A percentile compares a stretch with the other conserved stretches of the same genome.
Evolutionary conservation across 2,329 filamentous ascomycete species (phyloP).

Genomic region (Talaromyces albobiverticillius): DNA sequence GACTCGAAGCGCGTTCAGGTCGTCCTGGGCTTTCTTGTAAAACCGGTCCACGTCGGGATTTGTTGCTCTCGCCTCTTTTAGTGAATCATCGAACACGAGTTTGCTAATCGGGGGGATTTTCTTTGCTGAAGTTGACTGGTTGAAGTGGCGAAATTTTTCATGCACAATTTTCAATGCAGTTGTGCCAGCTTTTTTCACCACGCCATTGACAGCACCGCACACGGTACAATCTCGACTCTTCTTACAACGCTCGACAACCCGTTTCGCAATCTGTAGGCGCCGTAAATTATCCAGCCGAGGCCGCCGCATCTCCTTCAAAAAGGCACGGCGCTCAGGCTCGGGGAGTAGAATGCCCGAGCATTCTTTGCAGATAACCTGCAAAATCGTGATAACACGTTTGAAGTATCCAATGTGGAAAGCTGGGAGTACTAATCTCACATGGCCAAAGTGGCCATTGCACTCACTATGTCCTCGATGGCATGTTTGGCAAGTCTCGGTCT

Average conservation of each 20-base stretch:
- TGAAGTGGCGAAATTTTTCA: constrained; percentile 86
- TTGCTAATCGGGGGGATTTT: constrained; percentile 83
- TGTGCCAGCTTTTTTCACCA: constrained; percentile 80
- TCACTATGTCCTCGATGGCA: constrained; percentile 77
- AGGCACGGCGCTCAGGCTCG: constrained; percentile 72
- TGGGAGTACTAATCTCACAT: constrained; percentile 84
- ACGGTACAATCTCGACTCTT: constrained; percentile 81
- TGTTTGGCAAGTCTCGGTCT: constrained; percentile 74
- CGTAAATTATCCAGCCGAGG: constrained; percentile 84
- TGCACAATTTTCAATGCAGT: constrained; percentile 89
- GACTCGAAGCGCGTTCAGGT: constrained; percentile 84
- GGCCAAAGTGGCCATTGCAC: constrained; percentile 94
- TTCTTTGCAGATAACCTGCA: constrained; percentile 95
- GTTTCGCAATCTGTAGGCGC: constrained; percentile 78
- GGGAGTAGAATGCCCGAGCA: constrained; percentile 81
- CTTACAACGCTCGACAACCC: constrained; percentile 82
- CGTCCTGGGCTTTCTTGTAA: constrained; percentile 86
- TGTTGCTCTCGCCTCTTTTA: constrained; percentile 71
- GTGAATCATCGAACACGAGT: constrained; percentile 79
- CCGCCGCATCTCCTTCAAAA: constrained; percentile 74
- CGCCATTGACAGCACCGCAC: constrained; percentile 80
- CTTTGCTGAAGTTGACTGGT: constrained; percentile 80
- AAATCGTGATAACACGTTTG: constrained; percentile 84
- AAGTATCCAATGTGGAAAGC: constrained; percentile 96
- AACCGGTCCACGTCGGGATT: constrained; percentile 87